Evolutionary conservation across 2,329 filamentous ascomycete species (phyloP), one percentile per base, ranked within the genome.

Genomic region (Ramularia collo-cygni): DNA sequence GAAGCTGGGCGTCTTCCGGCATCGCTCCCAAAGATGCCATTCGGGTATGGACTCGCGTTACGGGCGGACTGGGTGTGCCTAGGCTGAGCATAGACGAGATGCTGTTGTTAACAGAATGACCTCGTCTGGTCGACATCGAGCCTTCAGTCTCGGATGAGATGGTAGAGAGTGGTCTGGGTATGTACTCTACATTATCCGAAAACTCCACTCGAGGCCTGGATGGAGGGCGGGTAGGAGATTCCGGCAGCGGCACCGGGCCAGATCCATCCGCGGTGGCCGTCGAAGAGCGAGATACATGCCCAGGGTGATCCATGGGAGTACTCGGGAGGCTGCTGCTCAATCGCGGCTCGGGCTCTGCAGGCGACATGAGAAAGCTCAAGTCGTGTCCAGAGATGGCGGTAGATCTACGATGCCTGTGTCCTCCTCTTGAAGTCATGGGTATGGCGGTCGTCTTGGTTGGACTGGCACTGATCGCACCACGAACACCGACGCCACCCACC

Each of bases 81-180:
- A 72, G 59, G 36, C 83, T 85, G 4, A 85, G 69, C 29, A 90
- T 70, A 0, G 85, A 93, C 4, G 84, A 88, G 33, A 92, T 79
- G 61, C 85, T 93, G 42, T 82, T 83, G 17, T 83, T 83, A 24
- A 85, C 72, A 2, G 81, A 85, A 59, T 90, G 85, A 4, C 79
- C 77, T 28, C 79, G 75, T 13, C 81, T 73, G 1, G 85, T 87
- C 1, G 72, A 72, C 38, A 78, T 67, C 2, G 83, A 92, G 57
- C 81, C 88, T 32, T 86, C 82, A 0, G 85, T 87, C 59, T 92
- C 87, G 14, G 81, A 89, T 1, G 87, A 94, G 10, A 93, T 79
- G 14, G 89, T 70, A 2, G 89, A 95, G 13, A 93, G 65, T 1
- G 89, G 88, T 8, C 86, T 77, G 4, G 83, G 83, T 52, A 89